Evolutionary conservation across 306 rosid genomes (phyloP), one percentile per base, ranked within the genome.

Genomic region (Leucaena leucocephala): DNA sequence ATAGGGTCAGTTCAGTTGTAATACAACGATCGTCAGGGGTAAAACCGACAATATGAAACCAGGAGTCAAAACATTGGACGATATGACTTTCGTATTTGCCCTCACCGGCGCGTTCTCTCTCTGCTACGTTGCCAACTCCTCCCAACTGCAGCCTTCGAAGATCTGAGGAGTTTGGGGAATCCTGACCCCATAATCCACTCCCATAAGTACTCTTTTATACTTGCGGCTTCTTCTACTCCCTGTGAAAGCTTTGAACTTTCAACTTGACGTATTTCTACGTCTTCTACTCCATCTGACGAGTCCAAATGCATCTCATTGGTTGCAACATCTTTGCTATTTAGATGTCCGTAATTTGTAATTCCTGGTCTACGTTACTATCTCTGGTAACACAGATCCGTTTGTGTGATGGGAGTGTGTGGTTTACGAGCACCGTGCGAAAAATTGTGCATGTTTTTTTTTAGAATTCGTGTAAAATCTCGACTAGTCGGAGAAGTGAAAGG

Each of bases 91-190:
- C 13, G 1, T 55, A 61, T 45, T 71, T 43, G 42, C 59, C 57
- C 36, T 54, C 76, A 12, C 57, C 76, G 57, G 75, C 78, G 50
- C 40, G 16, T 12, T 12, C 36, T 11, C 33, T 75, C 69, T 45
- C 59, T 46, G 54, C 38, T 65, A 72, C 78, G 61, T 61, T 48
- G 82, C 68, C 67, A 67, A 61, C 88, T 78, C 84, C 87, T 65
- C 84, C 82, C 74, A 66, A 63, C 16, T 12, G 4, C 70, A 54
- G 40, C 43, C 44, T 22, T 67, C 34, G 79, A 42, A 81, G 84
- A 85, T 85, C 89, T 86, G 80, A 81, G 82, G 80, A 82, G 80
- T 85, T 84, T 80, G 76, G 82, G 78, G 80, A 81, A 80, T 69
- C 85, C 88, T 75, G 72, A 57, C 68, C 64, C 77, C 77, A 1